Conservation (phyloP, 352 stramenopile genomes). For the Pythium scleroteichum region DNA sequence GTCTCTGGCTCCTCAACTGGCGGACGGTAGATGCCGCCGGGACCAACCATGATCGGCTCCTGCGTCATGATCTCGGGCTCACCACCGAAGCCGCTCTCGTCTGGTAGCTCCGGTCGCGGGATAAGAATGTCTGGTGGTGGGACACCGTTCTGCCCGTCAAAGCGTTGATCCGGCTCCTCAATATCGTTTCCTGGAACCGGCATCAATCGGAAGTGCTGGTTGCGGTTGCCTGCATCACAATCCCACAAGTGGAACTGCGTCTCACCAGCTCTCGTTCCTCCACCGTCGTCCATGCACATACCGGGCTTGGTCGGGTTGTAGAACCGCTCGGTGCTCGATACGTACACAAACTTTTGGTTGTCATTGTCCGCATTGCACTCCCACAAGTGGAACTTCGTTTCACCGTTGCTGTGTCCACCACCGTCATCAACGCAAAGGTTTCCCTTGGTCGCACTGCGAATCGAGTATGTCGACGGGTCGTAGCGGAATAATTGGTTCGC, state of each 20-base stretch:
- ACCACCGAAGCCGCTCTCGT: neutral
- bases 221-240: constrained; percentile 29
- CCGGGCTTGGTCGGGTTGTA: constrained; percentile 1
- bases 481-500: constrained; percentile 11
- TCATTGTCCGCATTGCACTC: constrained; percentile 20
- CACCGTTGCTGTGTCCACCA: neutral
- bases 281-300: constrained; percentile 32
- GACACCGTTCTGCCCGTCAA: neutral
- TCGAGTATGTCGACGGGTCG: neutral
- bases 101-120: neutral
- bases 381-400: constrained; percentile 27
- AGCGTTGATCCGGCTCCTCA: too few relatives aligned
- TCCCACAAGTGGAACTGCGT: constrained; percentile 17
- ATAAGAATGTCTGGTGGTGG: neutral
- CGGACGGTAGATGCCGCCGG: neutral
- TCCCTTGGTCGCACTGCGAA: constrained; percentile 11
- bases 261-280: neutral
- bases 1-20: neutral
- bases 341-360: constrained; percentile 41
- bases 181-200: too few relatives aligned
- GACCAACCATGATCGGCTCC: neutral
- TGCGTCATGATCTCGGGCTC: neutral
- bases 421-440: constrained; percentile 17
- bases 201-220: constrained; percentile 31
- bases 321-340: neutral